Evolutionary conservation across 768 basidiomycete species (phyloP).

Genomic region (Russula virescens): DNA sequence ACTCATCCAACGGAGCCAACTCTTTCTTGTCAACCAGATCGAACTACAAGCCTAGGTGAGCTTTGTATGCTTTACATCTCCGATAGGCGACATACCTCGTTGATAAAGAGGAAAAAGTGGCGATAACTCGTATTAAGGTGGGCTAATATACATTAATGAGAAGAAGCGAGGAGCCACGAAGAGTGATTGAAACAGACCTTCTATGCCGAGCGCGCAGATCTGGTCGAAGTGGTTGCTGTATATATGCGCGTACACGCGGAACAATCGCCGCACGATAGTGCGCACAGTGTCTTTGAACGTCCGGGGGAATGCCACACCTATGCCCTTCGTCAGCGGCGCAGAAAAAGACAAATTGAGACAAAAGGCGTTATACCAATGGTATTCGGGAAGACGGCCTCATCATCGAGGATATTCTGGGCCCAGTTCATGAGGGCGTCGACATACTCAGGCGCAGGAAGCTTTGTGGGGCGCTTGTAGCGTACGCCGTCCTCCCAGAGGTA

Average conservation of each 20-base stretch:
- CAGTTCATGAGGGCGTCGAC: slow-evolving; percentile 99
- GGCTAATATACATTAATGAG: slow-evolving; percentile 42
- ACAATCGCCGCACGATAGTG: slow-evolving; percentile 86
- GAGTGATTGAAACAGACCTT: slow-evolving; percentile 52
- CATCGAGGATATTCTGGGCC: slow-evolving; percentile 89
- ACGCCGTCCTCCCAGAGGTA: slow-evolving; percentile 93
- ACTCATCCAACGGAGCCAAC: slow-evolving; percentile 87
- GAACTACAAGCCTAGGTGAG: slow-evolving; percentile 46
- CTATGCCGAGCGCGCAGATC: slow-evolving; percentile 95
- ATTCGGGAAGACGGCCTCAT: slow-evolving; percentile 88
- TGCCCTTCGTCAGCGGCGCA: background rate
- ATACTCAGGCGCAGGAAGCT: slow-evolving; percentile 91
- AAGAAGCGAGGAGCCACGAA: background rate
- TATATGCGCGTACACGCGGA: slow-evolving; percentile 96
- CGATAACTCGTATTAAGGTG: slow-evolving; percentile 98
- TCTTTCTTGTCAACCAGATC: slow-evolving; percentile 96
- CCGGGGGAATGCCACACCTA: slow-evolving; percentile 16
- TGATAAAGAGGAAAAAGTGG: slow-evolving; percentile 95
- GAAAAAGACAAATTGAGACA: background rate
- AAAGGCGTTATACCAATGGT: slow-evolving; percentile 61
- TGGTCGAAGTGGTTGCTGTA: slow-evolving; percentile 99
- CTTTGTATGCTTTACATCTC: background rate
- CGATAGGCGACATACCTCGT: slow-evolving; percentile 58
- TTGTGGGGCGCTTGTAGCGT: slow-evolving; percentile 85
- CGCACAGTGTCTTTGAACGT: slow-evolving; percentile 66